Evolutionary conservation across 2,329 filamentous ascomycete species (phyloP), one percentile per base, ranked within the genome.

Genomic region (Xylariaceae sp.): DNA sequence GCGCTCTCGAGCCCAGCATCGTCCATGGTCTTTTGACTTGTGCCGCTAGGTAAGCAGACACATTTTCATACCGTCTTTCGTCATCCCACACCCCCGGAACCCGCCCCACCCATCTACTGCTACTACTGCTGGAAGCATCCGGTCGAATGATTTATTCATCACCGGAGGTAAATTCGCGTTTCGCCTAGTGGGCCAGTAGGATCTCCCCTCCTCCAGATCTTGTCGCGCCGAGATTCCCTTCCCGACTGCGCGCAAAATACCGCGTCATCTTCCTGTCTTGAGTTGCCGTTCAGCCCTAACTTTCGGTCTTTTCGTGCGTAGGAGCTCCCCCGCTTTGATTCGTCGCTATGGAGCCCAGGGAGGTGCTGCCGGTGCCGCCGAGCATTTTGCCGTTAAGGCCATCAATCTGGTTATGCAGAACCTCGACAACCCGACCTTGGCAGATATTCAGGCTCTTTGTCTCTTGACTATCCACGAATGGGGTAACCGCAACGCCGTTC

Each of bases 381-480:
- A 86, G 71, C 81, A 81, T 63, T 86, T 84, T 69, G 81, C 82
- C 23, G 72, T 75, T 66, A 86, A 86, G 77, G 78, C 82, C 9
- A 80, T 84, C 70, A 75, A 74, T 65, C 72, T 81, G 56, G 79
- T 86, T 68, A 84, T 82, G 74, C 76, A 81, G 70, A 81, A 81
- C 42, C 71, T 86, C 47, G 83, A 86, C 63, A 81, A 84, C 61
- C 83, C 83, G 20, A 82, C 77, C 59, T 78, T 86, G 41, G 81
- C 82, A 53, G 83, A 86, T 59, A 84, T 86, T 55, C 83, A 86
- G 73, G 80, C 83, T 47, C 74, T 86, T 26, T 85, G 83, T 71
- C 75, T 86, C 52, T 72, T 86, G 61, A 81, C 84, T 61, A 83
- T 86, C 50, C 83, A 86, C 63, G 83, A 86, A 71, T 86, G 83